Percentiles rank a stretch among this genome's conserved stretches.
phyloP scores from a whole-genome alignment of 192 early-diverging fungal species.

The Paraglomus brasilianum region DNA sequence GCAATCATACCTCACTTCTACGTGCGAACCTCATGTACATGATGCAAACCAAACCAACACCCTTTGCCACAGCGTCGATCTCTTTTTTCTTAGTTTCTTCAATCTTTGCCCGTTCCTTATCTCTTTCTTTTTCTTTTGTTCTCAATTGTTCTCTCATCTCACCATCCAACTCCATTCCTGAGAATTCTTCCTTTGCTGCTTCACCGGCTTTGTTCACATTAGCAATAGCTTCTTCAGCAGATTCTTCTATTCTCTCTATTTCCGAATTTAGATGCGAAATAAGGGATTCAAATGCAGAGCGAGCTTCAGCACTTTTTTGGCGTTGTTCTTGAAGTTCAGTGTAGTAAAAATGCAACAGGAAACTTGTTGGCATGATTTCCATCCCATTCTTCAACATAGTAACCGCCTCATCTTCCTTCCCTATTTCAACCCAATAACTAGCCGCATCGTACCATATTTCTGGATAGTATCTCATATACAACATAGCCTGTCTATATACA shows the following conservation, averaged over 20 bases:
- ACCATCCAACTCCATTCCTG: conserved; percentile 51
- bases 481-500: conserved; percentile 84
- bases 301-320: conserved; percentile 53
- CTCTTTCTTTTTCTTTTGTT: conserved; percentile 52
- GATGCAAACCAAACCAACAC: conserved; percentile 76
- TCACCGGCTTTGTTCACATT: conserved; percentile 42
- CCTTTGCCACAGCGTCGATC: conserved; percentile 54
- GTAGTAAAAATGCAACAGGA: conserved; percentile 71
- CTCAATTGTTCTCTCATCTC: conserved; percentile 56
- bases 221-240: conserved; percentile 46
- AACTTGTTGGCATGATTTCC: conserved; percentile 70
- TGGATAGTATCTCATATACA: conserved; percentile 82
- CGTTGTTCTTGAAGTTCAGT: conserved; percentile 67
- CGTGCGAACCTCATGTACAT: conserved; percentile 83
- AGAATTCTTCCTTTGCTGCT: conserved; percentile 43
- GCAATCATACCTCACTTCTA: conserved; percentile 64
- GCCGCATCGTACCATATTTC: conserved; percentile 86
- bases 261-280: conserved; percentile 44
- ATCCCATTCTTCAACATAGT: conserved; percentile 62
- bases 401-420: conserved; percentile 60
- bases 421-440: conserved; percentile 55
- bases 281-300: conserved; percentile 55
- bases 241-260: conserved; percentile 45
- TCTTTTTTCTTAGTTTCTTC: conserved; percentile 56
- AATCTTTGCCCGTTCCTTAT: conserved; percentile 59